phyloP scores from a whole-genome alignment of 2,329 filamentous ascomycete genomes.

The Meredithiella fracta region DNA sequence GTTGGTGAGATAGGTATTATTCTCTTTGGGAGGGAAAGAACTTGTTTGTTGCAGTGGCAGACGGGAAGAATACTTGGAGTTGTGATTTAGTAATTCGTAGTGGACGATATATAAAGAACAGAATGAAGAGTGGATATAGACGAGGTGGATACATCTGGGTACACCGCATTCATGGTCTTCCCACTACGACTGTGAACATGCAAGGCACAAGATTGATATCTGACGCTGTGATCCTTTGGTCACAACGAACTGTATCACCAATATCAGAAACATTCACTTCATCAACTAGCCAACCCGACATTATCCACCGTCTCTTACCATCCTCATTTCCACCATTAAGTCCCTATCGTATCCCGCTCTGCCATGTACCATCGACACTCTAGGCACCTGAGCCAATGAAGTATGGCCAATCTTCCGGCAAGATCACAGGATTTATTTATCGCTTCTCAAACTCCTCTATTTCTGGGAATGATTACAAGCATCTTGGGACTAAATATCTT shows the following conservation, averaged over 20 bases:
- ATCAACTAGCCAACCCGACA: too few species aligned
- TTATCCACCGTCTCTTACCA: too few species aligned
- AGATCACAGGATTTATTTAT: neutral
- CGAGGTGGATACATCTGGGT: neutral
- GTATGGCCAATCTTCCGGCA: neutral
- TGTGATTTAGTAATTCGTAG: neutral
- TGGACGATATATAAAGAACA: neutral
- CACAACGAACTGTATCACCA: too few species aligned
- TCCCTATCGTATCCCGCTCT: neutral
- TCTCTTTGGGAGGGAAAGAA: neutral
- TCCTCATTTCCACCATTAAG: too few species aligned
- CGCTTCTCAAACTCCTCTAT: neutral
- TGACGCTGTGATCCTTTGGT: neutral
- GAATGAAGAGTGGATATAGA: neutral
- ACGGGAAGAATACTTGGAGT: too few species aligned
- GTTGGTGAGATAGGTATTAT: neutral
- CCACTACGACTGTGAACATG: neutral
- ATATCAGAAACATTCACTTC: too few species aligned
- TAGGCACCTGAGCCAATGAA: neutral
- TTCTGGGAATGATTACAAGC: neutral
- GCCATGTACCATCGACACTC: neutral
- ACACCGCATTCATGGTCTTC: neutral
- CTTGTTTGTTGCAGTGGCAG: too few species aligned
- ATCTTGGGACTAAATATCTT: neutral
- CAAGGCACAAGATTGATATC: neutral